Evolutionary conservation across 768 basidiomycete species (phyloP).

Genomic region (Mycena chlorophos): DNA sequence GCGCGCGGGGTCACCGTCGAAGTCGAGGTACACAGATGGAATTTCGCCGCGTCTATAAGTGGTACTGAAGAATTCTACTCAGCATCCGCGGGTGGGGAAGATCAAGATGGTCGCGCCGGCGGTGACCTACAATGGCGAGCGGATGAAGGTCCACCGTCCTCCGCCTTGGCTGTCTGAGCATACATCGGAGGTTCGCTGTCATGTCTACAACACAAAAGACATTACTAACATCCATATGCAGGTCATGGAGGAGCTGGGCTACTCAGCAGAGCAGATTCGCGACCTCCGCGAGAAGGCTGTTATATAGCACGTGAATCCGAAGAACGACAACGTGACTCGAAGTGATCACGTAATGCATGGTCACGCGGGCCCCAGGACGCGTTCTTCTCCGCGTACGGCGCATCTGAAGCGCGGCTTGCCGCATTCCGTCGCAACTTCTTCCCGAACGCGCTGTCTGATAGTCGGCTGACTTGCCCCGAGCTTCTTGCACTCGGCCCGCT

Average conservation of each 20-base stretch:
- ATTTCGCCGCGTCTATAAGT: constrained; percentile 34
- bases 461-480: too few relatives aligned
- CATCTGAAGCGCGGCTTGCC: too few relatives aligned
- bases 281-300: constrained; percentile 42
- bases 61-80: constrained; percentile 18
- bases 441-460: too few relatives aligned
- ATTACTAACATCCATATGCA: too few relatives aligned
- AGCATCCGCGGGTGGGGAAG: constrained; percentile 76
- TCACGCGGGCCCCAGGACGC: background rate
- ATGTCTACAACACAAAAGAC: constrained; percentile 11
- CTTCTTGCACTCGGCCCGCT: background rate
- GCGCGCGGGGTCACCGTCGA: constrained; percentile 77
- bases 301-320: constrained; percentile 23
- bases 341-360: background rate
- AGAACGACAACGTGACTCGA: background rate
- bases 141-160: constrained; percentile 71
- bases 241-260: constrained; percentile 44
- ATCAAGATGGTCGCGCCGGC: constrained; percentile 81
- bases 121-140: constrained; percentile 77
- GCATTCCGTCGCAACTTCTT: too few relatives aligned
- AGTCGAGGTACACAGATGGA: constrained; percentile 45
- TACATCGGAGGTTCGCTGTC: constrained; percentile 61
- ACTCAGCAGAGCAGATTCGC: constrained; percentile 38
- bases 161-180: constrained; percentile 90
- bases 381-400: background rate